Evolutionary conservation across 2,329 filamentous ascomycete genomes (phyloP).

Genomic region (Fusarium hostae): DNA sequence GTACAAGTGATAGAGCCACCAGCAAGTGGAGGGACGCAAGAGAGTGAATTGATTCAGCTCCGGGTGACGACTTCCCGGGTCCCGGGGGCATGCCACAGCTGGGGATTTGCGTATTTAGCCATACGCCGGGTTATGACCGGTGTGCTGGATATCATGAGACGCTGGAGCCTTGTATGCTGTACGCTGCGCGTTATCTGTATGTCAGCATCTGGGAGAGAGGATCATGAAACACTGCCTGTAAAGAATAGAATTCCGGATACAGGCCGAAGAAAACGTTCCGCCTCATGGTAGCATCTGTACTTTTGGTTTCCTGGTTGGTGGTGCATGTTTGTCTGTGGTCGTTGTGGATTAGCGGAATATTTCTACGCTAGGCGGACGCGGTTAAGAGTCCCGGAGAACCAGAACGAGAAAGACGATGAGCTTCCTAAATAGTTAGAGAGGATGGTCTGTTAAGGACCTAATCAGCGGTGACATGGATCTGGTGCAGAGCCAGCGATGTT

Average conservation of each 20-base stretch:
- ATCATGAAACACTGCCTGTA: constrained; percentile 3
- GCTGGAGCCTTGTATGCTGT: neutral
- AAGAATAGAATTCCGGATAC: neutral
- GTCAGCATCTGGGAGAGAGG: neutral
- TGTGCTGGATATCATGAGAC: constrained; percentile 6
- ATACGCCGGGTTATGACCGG: neutral
- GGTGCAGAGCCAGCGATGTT: constrained; percentile 5
- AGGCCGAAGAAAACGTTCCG: constrained; percentile 6
- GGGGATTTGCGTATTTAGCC: constrained; percentile 9
- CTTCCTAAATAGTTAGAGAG: constrained; percentile 10
- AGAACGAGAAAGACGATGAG: constrained; percentile 21
- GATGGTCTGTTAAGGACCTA: constrained; percentile 11
- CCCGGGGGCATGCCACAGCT: constrained; percentile 19
- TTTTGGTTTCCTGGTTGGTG: constrained; percentile 4
- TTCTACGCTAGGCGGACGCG: constrained; percentile 34
- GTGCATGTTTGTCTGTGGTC: constrained; percentile 5
- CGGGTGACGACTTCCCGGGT: constrained; percentile 15
- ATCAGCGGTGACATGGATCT: constrained; percentile 25
- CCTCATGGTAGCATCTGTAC: constrained; percentile 1
- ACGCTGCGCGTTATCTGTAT: neutral
- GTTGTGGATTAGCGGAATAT: constrained; percentile 21
- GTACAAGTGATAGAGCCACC: constrained; percentile 1
- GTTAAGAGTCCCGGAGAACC: constrained; percentile 28
- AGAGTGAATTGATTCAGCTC: constrained; percentile 5
- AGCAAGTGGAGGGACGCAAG: constrained; percentile 5